phyloP scores from a whole-genome alignment of 1,284 basidiomycete genomes.

The Leccinum pachyderme region DNA sequence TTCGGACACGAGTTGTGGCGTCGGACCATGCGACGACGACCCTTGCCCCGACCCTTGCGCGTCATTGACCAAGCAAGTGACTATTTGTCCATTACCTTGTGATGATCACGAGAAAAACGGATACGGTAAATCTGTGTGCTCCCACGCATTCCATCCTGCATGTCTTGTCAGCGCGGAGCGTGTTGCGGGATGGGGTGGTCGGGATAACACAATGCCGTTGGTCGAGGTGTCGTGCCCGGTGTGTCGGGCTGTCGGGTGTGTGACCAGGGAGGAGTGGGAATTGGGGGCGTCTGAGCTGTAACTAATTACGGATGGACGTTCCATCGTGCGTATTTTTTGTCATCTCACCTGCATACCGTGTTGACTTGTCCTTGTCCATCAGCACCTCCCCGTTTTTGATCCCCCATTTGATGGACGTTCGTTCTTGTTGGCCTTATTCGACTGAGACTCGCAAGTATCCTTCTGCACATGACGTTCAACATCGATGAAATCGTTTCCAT shows the following conservation, averaged over 20 bases:
- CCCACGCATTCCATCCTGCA: conserved; percentile 64
- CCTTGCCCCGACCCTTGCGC: conserved; percentile 42
- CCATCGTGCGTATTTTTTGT: conserved; percentile 5
- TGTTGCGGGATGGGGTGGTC: conserved; percentile 57
- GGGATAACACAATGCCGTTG: conserved; percentile 40
- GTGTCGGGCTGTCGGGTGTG: conserved; percentile 57
- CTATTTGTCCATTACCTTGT: conserved; percentile 36
- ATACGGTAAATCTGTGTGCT: conserved; percentile 41
- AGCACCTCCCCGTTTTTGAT: background rate
- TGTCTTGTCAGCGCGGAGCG: conserved; percentile 75
- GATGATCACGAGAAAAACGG: background rate
- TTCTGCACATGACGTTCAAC: background rate
- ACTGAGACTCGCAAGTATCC: background rate
- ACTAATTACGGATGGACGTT: conserved; percentile 6
- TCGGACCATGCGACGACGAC: conserved; percentile 75
- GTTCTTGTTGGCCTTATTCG: background rate
- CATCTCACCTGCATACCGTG: background rate
- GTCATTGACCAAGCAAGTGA: conserved; percentile 42
- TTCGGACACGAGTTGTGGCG: conserved; percentile 64
- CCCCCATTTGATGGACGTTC: background rate
- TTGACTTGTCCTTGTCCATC: background rate
- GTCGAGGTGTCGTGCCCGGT: conserved; percentile 68
- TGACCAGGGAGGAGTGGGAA: conserved; percentile 61
- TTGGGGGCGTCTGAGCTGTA: conserved; percentile 38
- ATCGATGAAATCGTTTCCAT: background rate